Percentiles rank a stretch among this genome's conserved stretches.
phyloP scores from a whole-genome alignment of 139 green algal species.

The Haematococcus lacustris region DNA sequence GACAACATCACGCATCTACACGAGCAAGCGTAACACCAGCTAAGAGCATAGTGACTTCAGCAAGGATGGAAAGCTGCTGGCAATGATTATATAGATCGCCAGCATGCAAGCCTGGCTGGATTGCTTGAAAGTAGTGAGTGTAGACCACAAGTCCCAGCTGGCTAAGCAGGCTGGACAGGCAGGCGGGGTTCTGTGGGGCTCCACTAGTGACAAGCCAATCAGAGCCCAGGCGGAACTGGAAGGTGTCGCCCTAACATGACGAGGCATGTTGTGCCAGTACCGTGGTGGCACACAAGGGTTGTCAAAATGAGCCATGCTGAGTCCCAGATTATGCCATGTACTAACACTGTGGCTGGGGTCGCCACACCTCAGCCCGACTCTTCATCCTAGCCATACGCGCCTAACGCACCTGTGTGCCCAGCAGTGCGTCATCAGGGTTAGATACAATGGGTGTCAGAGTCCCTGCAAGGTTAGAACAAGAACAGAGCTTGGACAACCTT shows the following conservation, averaged over 20 bases:
- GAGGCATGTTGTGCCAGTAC: not conserved
- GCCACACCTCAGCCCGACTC: not conserved
- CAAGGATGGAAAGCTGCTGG: not conserved
- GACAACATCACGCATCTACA: constrained; percentile 74
- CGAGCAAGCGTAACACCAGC: not conserved
- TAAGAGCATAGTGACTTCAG: not conserved
- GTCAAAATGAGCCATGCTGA: too few relatives aligned
- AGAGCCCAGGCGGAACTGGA: not conserved
- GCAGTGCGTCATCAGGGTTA: constrained; percentile 84
- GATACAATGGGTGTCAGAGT: constrained; percentile 96
- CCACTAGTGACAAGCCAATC: too few relatives aligned
- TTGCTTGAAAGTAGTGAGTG: not conserved
- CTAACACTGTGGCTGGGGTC: not conserved
- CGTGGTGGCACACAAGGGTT: too few relatives aligned
- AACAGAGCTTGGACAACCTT: not conserved
- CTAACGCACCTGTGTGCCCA: constrained; percentile 63
- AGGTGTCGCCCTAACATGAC: not conserved
- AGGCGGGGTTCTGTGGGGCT: too few relatives aligned
- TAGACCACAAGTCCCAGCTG: not conserved
- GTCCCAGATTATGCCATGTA: too few relatives aligned
- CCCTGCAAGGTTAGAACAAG: constrained; percentile 36
- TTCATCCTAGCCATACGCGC: not conserved
- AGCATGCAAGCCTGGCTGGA: not conserved
- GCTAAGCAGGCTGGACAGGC: too few relatives aligned
- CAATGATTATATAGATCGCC: not conserved